These are phyloP conservation scores for Withania somnifera DNA, from an alignment of 305 asterid species.

Conservation along the genomic window DNA sequence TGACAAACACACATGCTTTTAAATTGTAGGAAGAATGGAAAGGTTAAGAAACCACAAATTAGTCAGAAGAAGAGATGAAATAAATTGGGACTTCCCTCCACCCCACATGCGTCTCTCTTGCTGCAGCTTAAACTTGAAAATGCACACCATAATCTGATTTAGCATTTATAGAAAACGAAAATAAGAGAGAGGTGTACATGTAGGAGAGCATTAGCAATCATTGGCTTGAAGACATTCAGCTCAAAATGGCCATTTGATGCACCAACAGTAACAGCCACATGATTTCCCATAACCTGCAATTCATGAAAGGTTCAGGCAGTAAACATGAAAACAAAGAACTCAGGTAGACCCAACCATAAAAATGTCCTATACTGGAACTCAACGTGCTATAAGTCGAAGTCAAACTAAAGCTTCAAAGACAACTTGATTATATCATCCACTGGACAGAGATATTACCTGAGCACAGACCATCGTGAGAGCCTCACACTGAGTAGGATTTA, in stretches of 20 bases:
- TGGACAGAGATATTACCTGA: slow-evolving; percentile 25
- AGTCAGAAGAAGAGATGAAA: not conserved
- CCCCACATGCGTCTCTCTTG: not conserved
- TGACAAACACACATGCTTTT: not conserved
- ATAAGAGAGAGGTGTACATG: slow-evolving; percentile 41
- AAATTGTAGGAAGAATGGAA: not conserved
- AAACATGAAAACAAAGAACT: not conserved
- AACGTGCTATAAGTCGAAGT: not conserved
- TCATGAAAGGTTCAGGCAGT: not conserved
- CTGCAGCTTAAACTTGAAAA: not conserved
- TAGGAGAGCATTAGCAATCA: slow-evolving; percentile 78
- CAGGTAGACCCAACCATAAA: not conserved
- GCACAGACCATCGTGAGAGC: slow-evolving; percentile 96
- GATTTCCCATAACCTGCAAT: slow-evolving; percentile 90
- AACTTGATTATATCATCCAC: not conserved
- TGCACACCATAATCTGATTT: not conserved
- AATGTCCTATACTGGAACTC: not conserved
- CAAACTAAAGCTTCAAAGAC: not conserved
- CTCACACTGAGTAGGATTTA: slow-evolving; percentile 87
- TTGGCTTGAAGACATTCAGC: slow-evolving; percentile 86
- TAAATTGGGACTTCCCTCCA: not conserved
- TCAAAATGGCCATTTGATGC: slow-evolving; percentile 94
- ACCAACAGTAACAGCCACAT: slow-evolving; percentile 75
- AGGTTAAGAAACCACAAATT: not conserved
- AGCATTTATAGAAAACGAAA: slow-evolving; percentile 15